Conservation (phyloP, 2,329 filamentous ascomycete genomes). For the Colletotrichum salicis region DNA sequence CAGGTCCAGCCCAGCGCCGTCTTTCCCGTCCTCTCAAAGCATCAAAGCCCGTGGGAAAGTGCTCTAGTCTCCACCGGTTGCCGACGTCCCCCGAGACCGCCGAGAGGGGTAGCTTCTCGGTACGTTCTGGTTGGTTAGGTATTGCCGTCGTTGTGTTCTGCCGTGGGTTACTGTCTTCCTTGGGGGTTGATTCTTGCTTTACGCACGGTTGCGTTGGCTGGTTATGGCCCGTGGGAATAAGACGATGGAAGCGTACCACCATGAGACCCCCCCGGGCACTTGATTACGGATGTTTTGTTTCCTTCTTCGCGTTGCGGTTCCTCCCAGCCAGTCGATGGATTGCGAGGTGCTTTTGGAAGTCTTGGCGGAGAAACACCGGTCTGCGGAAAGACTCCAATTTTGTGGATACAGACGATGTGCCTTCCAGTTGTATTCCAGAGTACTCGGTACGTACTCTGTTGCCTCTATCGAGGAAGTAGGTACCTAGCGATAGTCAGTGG, state of each 20-base stretch:
- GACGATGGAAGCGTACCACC: constrained; percentile 1
- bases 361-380: constrained; percentile 28
- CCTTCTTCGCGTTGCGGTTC: constrained; percentile 1
- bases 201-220: constrained; percentile 6
- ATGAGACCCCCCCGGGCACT: neutral
- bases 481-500: constrained; percentile 1
- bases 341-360: constrained; percentile 9
- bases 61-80: constrained; percentile 16
- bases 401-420: neutral
- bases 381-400: constrained; percentile 10
- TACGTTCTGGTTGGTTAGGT: neutral
- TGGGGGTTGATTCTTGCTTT: neutral
- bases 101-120: neutral
- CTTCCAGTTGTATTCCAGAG: constrained; percentile 6
- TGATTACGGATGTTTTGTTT: constrained; percentile 7
- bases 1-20: constrained; percentile 9
- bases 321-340: constrained; percentile 23
- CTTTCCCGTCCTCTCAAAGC: constrained; percentile 4
- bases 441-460: constrained; percentile 1
- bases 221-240: neutral
- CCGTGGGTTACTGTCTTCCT: neutral
- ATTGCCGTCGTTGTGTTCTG: neutral
- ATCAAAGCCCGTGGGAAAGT: neutral
- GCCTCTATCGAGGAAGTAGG: neutral
- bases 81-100: constrained; percentile 26